Evolutionary conservation across 1,139 yeast species (phyloP).

Genomic region (Suzukiozyma palmioleophila): DNA sequence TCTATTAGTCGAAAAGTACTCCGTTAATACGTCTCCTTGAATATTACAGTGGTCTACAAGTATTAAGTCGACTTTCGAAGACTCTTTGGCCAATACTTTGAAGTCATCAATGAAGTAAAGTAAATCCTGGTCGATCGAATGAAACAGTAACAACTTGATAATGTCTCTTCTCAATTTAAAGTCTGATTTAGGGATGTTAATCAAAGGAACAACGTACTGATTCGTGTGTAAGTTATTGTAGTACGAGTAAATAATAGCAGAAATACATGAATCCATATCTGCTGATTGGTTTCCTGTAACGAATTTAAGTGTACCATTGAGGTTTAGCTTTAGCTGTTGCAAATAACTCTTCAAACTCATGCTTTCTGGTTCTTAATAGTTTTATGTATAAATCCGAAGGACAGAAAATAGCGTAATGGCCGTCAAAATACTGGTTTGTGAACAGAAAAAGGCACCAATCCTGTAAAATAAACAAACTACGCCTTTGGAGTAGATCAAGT

Average conservation of each 20-base stretch:
- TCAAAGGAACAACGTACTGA: conserved; percentile 51
- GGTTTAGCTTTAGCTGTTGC: conserved; percentile 14
- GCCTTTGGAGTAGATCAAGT: too few relatives aligned
- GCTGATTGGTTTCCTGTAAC: conserved; percentile 85
- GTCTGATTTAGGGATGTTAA: conserved; percentile 68
- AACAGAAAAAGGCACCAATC: too few relatives aligned
- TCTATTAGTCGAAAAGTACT: conserved; percentile 16
- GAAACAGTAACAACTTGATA: conserved; percentile 43
- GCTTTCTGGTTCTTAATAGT: background rate
- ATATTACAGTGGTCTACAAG: conserved; percentile 82
- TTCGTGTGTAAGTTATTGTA: conserved; percentile 28
- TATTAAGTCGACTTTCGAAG: conserved; percentile 33
- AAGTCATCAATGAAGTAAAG: conserved; percentile 69
- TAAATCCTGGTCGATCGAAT: conserved; percentile 44
- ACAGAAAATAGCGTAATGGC: too few relatives aligned
- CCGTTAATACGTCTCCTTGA: conserved; percentile 44
- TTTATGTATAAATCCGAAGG: background rate
- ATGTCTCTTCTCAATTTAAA: conserved; percentile 70
- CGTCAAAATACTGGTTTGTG: too few relatives aligned
- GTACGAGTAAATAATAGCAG: conserved; percentile 70
- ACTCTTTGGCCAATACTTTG: conserved; percentile 14
- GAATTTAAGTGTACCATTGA: conserved; percentile 22
- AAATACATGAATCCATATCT: conserved; percentile 82
- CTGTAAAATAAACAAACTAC: too few relatives aligned
- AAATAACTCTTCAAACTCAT: conserved; percentile 24